Base-by-base conservation (phyloP, 352 stramenopile species). In the Pythium guiyangense region DNA sequence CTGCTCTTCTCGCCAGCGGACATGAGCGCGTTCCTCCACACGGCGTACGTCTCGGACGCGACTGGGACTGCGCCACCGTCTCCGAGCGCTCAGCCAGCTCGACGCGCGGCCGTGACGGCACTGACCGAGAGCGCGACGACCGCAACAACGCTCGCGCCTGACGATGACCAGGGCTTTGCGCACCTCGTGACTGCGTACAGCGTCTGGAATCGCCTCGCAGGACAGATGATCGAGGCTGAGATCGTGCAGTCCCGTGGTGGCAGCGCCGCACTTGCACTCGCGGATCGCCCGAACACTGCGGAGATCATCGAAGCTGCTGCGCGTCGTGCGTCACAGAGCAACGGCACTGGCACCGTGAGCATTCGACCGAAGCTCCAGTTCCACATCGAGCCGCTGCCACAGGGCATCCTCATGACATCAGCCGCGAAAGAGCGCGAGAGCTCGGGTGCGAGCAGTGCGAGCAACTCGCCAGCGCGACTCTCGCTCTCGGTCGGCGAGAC, bases 1-100 rank as follows among this genome's bases (percentile, higher is more conserved):
- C 52, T 92, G 18, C 59, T 92, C 15, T 92, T 90, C 61, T 74
- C 74, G 14, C 78, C 77, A 0, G 66, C 61, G 12, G 81, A 92
- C 44, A 71, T 90, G 63, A 84, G 68, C 4, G 67, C 69, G 9
- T 90, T 87, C 46, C 64, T 76, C 6, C 68, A 77, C 63, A 86
- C 80, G 35, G 53, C 66, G 0, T 70, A 79, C 40, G 44, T 73
- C 1, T 29, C 51, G 6, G 62, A 69, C 20, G 52, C 27, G 25
- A 18, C 20, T 12, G 2, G 40, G 6, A 17, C 42, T 6, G 15
- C 27, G 27, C 0, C 52, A 12, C 5, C 27, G 27, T 6, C 29
- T 22, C 2, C 1, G 45, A 9, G 31, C 12, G 31, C 31, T 10
- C 12, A 46, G 14, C 10, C 35, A 14, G 10, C 18, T 26, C 5